A percentile compares a stretch with the other conserved stretches of the same genome.
phyloP scores from a whole-genome alignment of 352 stramenopile species.

The Globisporangium ultimum region DNA sequence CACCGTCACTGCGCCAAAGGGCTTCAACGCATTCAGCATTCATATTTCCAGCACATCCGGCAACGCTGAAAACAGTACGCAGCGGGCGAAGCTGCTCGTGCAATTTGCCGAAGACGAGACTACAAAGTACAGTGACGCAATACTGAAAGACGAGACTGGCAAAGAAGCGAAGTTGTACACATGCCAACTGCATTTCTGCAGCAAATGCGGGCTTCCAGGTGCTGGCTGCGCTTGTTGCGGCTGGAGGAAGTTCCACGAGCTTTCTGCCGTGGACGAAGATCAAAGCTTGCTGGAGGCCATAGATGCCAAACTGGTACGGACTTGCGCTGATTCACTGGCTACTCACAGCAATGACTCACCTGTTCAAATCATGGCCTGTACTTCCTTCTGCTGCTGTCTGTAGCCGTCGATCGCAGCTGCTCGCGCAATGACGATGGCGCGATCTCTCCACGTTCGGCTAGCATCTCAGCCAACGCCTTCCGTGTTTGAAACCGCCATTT shows the following conservation, averaged over 20 bases:
- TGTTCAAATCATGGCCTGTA: neutral
- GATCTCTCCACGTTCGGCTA: constrained; percentile 2
- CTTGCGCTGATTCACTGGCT: neutral
- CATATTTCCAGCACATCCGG: neutral
- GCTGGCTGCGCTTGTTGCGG: constrained; percentile 21
- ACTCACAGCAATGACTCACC: too few species aligned
- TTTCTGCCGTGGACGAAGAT: constrained; percentile 20
- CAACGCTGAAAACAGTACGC: neutral
- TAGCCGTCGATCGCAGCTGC: constrained; percentile 6
- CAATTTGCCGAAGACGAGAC: neutral
- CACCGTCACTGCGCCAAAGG: neutral
- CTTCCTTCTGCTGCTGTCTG: neutral
- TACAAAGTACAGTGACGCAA: neutral
- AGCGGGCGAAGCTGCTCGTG: neutral
- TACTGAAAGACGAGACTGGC: neutral
- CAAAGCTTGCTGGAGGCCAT: constrained; percentile 29
- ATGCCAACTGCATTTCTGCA: constrained; percentile 23
- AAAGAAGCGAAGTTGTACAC: neutral
- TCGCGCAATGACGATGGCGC: neutral
- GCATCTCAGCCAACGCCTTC: neutral
- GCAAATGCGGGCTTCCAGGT: constrained; percentile 17
- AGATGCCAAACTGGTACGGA: constrained; percentile 20
- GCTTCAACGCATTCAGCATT: neutral
- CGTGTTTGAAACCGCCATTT: constrained; percentile 22
- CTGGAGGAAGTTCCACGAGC: constrained; percentile 23